Evolutionary conservation across 1,284 basidiomycete species (phyloP).

Genomic region (Thelephora terrestris): DNA sequence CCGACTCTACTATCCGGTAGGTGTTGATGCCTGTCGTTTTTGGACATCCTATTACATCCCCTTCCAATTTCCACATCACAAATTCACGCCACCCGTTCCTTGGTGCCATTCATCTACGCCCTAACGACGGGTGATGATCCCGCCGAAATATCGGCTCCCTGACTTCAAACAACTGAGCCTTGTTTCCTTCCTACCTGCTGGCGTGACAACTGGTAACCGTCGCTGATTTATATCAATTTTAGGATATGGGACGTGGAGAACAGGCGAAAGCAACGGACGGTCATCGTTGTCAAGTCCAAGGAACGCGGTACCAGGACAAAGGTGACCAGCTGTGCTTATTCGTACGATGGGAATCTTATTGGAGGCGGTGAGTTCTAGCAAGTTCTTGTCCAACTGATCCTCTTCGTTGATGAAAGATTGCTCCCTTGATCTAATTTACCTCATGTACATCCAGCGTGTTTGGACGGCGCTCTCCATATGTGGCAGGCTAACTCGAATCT

Average conservation of each 20-base stretch:
- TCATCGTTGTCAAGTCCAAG: constrained; percentile 95
- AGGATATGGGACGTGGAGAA: constrained; percentile 93
- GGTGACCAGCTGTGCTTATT: constrained; percentile 81
- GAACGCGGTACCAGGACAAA: constrained; percentile 93
- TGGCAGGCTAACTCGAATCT: constrained; percentile 93
- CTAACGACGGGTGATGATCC: neutral
- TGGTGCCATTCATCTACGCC: neutral
- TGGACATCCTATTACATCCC: neutral
- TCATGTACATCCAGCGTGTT: constrained; percentile 46
- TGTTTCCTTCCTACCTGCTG: too few species aligned
- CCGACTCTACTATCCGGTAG: constrained; percentile 88
- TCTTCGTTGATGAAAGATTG: neutral
- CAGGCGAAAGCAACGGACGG: constrained; percentile 82
- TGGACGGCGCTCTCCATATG: constrained; percentile 87
- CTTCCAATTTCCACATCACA: neutral
- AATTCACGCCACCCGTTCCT: neutral
- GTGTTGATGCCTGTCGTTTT: constrained; percentile 12
- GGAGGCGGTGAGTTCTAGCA: constrained; percentile 58
- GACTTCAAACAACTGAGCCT: too few species aligned
- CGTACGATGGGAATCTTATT: constrained; percentile 76
- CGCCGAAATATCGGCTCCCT: too few species aligned
- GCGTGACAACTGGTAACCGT: too few species aligned
- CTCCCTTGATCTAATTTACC: neutral
- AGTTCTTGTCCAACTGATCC: neutral
- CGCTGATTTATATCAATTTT: neutral